Evolutionary conservation across 768 basidiomycete species (phyloP).

Genomic region (Pleurotus tuber-regium): DNA sequence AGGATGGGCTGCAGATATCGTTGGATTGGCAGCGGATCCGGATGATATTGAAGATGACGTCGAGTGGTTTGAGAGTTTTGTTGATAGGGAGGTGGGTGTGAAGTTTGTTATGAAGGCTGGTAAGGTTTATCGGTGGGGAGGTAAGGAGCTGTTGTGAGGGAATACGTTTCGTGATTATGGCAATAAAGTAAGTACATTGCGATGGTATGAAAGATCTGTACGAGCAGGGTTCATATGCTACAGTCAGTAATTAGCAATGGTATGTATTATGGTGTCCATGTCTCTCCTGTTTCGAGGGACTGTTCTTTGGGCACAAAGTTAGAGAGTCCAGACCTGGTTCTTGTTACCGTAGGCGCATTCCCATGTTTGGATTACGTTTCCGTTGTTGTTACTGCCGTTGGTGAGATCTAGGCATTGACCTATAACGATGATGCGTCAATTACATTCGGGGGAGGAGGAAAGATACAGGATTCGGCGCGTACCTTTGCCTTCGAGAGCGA

Average conservation of each 20-base stretch:
- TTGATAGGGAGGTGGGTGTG: slow-evolving; percentile 32
- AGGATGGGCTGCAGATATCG: slow-evolving; percentile 55
- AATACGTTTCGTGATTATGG: no score
- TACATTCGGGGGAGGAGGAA: neutral
- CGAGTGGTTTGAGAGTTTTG: slow-evolving; percentile 42
- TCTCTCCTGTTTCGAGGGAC: no score
- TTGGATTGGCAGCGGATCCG: slow-evolving; percentile 35
- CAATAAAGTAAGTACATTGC: no score
- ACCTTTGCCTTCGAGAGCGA: slow-evolving; percentile 8
- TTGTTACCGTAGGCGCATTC: slow-evolving; percentile 7
- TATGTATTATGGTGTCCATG: no score
- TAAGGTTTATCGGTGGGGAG: slow-evolving; percentile 39
- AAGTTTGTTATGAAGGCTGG: slow-evolving; percentile 62
- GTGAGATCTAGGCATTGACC: slow-evolving; percentile 9
- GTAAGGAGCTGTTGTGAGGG: slow-evolving; percentile 16
- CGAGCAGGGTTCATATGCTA: no score
- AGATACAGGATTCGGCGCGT: neutral
- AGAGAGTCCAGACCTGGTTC: slow-evolving; percentile 10
- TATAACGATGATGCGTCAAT: slow-evolving; percentile 5
- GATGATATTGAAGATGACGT: slow-evolving; percentile 33
- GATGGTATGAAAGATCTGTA: neutral
- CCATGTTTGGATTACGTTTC: slow-evolving; percentile 8
- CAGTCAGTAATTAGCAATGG: no score
- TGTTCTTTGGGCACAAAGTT: no score
- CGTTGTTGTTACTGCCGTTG: neutral